Conservation (phyloP, 2,329 filamentous ascomycete species). For the Thelonectria discophora region DNA sequence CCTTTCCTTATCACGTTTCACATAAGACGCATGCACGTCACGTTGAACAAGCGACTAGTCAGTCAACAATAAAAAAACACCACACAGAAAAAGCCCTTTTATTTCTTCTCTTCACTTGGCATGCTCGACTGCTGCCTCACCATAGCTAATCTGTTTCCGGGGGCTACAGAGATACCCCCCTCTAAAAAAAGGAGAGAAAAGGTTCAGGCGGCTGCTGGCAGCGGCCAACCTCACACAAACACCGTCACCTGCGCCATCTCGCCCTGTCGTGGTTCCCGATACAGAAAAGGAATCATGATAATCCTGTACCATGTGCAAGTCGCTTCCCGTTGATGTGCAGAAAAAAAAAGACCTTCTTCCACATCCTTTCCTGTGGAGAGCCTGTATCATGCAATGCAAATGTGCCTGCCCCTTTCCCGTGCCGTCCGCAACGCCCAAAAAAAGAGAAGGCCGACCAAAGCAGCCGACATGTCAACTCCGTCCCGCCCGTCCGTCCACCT, state of each 20-base stretch:
- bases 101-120: too few species aligned
- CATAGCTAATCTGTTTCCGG: too few species aligned
- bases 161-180: too few species aligned
- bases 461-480: background rate
- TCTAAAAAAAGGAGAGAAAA: background rate
- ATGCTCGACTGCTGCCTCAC: too few species aligned
- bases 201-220: background rate
- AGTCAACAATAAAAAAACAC: background rate
- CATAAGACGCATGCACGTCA: background rate
- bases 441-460: background rate
- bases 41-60: background rate
- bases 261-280: slow-evolving; percentile 23
- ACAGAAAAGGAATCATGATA: slow-evolving; percentile 7
- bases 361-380: background rate
- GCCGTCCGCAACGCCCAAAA: slow-evolving; percentile 14
- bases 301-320: background rate
- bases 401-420: background rate
- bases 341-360: background rate
- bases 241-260: slow-evolving; percentile 39
- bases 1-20: background rate
- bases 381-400: slow-evolving; percentile 15
- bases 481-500: background rate
- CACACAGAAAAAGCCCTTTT: background rate
- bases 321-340: background rate
- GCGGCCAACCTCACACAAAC: slow-evolving; percentile 21